phyloP scores from a whole-genome alignment of 495 filamentous ascomycete genomes.

The Neurospora sp. region DNA sequence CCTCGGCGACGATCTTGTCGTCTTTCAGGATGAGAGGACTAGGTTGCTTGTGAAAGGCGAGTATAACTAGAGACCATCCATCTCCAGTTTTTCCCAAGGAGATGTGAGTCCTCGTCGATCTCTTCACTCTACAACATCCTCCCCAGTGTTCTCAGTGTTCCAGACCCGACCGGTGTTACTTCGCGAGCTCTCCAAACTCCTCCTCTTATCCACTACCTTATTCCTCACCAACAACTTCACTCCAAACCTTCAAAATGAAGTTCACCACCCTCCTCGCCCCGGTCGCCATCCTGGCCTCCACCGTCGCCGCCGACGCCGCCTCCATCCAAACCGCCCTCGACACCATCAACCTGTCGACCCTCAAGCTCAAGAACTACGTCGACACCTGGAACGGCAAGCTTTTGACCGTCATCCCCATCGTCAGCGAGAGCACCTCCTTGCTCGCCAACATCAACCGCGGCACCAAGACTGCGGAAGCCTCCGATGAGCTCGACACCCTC shows the following conservation, averaged over 20 bases:
- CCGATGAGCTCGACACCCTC: conserved; percentile 7
- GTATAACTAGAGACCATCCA: background rate
- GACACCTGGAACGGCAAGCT: conserved; percentile 15
- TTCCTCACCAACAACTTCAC: background rate
- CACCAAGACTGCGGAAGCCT: conserved; percentile 16
- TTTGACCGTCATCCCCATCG: conserved; percentile 18
- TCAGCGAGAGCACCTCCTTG: conserved; percentile 17
- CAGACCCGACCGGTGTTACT: background rate
- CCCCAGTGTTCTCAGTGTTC: background rate
- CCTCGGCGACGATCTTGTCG: background rate
- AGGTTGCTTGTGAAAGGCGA: background rate
- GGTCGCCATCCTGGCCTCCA: conserved; percentile 11
- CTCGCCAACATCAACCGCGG: conserved; percentile 22
- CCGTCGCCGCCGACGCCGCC: conserved; percentile 14
- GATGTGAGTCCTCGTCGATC: background rate
- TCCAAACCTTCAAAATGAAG: conserved; percentile 9
- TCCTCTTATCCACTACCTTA: background rate
- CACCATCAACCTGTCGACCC: conserved; percentile 16
- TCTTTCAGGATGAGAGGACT: background rate
- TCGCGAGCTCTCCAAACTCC: background rate
- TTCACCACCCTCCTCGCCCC: conserved; percentile 13
- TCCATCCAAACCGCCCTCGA: conserved; percentile 22
- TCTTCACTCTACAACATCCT: background rate
- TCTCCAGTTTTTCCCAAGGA: background rate
- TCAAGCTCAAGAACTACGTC: conserved; percentile 20